A percentile compares a stretch with the other conserved stretches of the same genome.
These are phyloP conservation scores for Geotrichum carabidarum DNA, from an alignment of 1,139 yeast species.

Conservation along the genomic window DNA sequence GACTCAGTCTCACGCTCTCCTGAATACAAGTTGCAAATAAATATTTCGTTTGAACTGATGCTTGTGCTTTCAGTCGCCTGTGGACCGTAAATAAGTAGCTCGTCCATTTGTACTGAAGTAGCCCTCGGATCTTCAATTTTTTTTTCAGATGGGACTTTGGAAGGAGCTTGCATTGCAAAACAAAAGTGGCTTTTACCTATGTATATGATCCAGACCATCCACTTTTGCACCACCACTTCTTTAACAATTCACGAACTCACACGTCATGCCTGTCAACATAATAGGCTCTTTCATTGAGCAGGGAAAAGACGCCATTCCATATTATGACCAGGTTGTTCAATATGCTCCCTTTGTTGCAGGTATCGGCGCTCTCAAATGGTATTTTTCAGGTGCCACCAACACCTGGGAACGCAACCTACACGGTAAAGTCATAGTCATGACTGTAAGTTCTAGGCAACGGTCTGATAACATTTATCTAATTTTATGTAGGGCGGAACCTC, in stretches of 20 bases:
- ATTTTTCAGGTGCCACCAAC: constrained; percentile 70
- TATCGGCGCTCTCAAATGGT: constrained; percentile 54
- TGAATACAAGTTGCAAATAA: constrained; percentile 18
- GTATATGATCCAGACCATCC: background rate
- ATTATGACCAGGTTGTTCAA: constrained; percentile 53
- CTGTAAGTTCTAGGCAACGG: constrained; percentile 32
- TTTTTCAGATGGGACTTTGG: constrained; percentile 2
- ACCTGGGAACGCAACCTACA: constrained; percentile 91
- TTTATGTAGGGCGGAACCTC: constrained; percentile 75
- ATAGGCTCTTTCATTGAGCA: constrained; percentile 59
- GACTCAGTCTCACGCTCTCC: constrained; percentile 15
- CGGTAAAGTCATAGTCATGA: constrained; percentile 76
- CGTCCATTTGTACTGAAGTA: constrained; percentile 25
- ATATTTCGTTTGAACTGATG: constrained; percentile 18
- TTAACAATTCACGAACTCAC: background rate
- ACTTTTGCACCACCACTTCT: background rate
- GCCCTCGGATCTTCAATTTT: background rate
- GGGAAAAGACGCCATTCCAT: constrained; percentile 72
- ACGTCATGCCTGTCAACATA: constrained; percentile 74
- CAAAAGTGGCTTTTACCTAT: background rate
- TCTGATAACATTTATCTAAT: background rate
- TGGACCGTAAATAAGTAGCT: constrained; percentile 29
- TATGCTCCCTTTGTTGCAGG: constrained; percentile 51
- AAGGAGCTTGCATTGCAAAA: background rate
- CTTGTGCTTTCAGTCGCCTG: constrained; percentile 15